Evolutionary conservation across 345 rosid species (phyloP), one percentile per base, ranked within the genome.

Genomic region (Populus ilicifolia): DNA sequence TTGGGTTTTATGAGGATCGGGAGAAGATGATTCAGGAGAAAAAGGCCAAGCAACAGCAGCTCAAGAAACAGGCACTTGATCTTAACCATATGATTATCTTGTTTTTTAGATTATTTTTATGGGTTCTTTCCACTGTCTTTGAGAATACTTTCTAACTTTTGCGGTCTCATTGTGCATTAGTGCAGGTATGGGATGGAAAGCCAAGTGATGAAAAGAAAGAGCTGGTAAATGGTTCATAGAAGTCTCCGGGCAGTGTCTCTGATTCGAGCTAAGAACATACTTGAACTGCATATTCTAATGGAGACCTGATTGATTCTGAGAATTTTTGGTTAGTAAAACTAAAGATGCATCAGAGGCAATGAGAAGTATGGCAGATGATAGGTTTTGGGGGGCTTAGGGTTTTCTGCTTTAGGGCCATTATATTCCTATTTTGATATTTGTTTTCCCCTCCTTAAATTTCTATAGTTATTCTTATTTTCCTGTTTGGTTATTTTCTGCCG

Each of bases 11-110:
- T 5, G 98, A 91, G 87, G 78, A 75, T 50, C 88, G 98, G 2
- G 89, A 94, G 82, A 93, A 88, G 86, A 87, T 90, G 13, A 90
- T 95, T 66, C 90, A 87, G 86, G 97, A 91, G 81, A 90, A 91
- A 81, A 95, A 93, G 76, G 94, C 91, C 44, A 93, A 90, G 83
- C 97, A 90, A 75, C 90, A 81, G 76, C 91, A 82, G 71, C 85
- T 80, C 69, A 97, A 93, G 78, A 86, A 88, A 73, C 97, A 88
- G 91, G 91, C 73, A 79, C 71, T 73, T 21, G 20, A 4, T 13
- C 11, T 13, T 16, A 18, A 8, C 38, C 29, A 7, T 23, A 0
- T 21, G 6, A 20, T 2, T 25, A 1, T 50, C 6, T 2, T 69
- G 5, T 21, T 48, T 18, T 9, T 5, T 27, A 3, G 35, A 29